These are phyloP conservation scores for Pedinophyceae sp. DNA, from an alignment of 139 green algal species.

Conservation along the genomic window DNA sequence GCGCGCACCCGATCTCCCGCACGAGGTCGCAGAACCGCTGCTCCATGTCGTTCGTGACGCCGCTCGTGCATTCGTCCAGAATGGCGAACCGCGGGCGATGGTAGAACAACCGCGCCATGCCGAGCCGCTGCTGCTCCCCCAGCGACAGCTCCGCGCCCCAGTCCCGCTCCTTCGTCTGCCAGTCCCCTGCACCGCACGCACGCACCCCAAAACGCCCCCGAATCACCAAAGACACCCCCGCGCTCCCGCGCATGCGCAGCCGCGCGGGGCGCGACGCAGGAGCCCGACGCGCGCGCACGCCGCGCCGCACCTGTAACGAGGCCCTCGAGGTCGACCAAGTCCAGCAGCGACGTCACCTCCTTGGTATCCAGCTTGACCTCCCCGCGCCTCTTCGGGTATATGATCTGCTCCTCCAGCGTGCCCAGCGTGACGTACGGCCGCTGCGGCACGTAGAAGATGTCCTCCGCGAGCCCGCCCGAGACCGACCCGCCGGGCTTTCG, in stretches of 20 bases:
- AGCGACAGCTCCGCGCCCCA: constrained; percentile 38
- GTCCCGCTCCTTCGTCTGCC: constrained; percentile 9
- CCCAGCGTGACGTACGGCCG: constrained; percentile 41
- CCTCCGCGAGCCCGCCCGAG: constrained; percentile 25
- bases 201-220: neutral
- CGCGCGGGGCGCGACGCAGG: too few relatives aligned
- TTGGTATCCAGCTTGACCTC: constrained; percentile 10
- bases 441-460: constrained; percentile 59
- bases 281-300: neutral
- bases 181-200: constrained; percentile 19
- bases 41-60: constrained; percentile 65
- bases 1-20: constrained; percentile 11
- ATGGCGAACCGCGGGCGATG: constrained; percentile 55
- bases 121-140: constrained; percentile 57
- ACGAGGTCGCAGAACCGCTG: constrained; percentile 42
- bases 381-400: constrained; percentile 33
- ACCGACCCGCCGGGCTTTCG: constrained; percentile 27
- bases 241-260: too few relatives aligned
- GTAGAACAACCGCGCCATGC: constrained; percentile 59
- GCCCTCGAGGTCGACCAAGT: constrained; percentile 36
- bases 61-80: constrained; percentile 58
- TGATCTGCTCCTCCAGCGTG: constrained; percentile 50
- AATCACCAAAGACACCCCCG: neutral
- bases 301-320: neutral
- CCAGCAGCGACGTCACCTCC: constrained; percentile 28